Conservation (phyloP, 331 rosid species). For the Cydonia oblonga region DNA sequence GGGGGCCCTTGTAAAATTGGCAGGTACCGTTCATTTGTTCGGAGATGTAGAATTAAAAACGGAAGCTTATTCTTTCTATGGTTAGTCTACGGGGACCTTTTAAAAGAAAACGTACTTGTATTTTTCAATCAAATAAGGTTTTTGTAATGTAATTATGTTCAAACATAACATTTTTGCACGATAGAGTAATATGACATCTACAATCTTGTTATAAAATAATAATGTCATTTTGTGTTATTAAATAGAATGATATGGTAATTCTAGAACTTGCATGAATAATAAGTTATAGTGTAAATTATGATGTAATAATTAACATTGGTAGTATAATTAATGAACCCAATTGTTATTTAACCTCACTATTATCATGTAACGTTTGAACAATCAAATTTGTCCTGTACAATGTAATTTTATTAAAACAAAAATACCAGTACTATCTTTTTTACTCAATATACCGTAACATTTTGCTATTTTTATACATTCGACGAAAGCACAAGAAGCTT, state of each 20-base stretch:
- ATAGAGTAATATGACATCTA: background rate
- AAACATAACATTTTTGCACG: background rate
- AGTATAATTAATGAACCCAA: background rate
- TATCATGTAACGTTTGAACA: background rate
- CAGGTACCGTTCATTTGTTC: background rate
- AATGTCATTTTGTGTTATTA: too few relatives aligned
- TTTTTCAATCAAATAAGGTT: background rate
- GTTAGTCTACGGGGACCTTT: background rate
- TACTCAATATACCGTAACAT: background rate
- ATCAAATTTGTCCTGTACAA: too few relatives aligned
- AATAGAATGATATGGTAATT: background rate
- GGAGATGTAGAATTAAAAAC: background rate
- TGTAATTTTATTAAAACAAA: too few relatives aligned
- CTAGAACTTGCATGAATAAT: background rate
- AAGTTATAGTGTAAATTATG: background rate
- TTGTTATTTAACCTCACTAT: background rate
- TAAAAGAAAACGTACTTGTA: background rate
- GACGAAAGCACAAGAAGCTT: background rate
- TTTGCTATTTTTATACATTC: background rate
- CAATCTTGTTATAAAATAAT: too few relatives aligned
- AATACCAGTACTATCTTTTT: too few relatives aligned
- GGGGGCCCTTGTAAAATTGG: background rate
- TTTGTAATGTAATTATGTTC: too few relatives aligned
- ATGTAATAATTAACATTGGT: too few relatives aligned
- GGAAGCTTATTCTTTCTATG: background rate